Evolutionary conservation across 257 asterid species (phyloP), one percentile per base, ranked within the genome.

Genomic region (Galeopsis tetrahit): DNA sequence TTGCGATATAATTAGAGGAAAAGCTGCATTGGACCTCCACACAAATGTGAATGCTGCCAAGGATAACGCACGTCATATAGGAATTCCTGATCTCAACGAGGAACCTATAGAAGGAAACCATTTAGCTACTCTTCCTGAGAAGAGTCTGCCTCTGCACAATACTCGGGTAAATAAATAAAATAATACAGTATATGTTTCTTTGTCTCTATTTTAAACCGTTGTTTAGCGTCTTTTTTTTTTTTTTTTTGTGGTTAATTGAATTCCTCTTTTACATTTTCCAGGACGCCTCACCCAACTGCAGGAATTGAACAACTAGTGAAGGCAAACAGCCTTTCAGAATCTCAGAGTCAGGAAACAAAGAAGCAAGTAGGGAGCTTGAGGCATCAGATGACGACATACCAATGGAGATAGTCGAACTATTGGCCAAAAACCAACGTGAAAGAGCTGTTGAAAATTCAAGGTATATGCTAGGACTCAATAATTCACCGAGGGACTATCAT

Each of bases 351-450:
- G 85, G 66, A 57, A 82, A 80, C 46, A 75, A 63, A 14, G 71
- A 78, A 43, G 68, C 72, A 62, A 73, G 61, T 15, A 35, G 55
- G 46, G 87, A 80, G 42, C 66, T 53, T 2, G 81, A 56, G 61
- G 66, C 80, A 33, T 75, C 88, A 13, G 96, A 92, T 76, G n/a
- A n/a, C n/a, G 96, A 87, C 46, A 84, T 89, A 34, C 96, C 96
- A 0, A 91, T 91, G 96, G 98, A 89, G 58, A 85, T 93, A 57
- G 97, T 89, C 6, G 96, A 89, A 57, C 78, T 89, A 5, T 72
- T 91, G 86, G 97, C 96, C 49, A 76, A 64, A 81, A 83, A 88
- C 51, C 92, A 84, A 69, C 87, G 74, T 11, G 97, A 93, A 73
- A 76, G 92, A 73, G 84, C 80, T 15, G 84, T 80, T 60, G 90